Conservation (phyloP, 225 moss, liverwort and hornwort genomes). For the Neckera pumila region DNA sequence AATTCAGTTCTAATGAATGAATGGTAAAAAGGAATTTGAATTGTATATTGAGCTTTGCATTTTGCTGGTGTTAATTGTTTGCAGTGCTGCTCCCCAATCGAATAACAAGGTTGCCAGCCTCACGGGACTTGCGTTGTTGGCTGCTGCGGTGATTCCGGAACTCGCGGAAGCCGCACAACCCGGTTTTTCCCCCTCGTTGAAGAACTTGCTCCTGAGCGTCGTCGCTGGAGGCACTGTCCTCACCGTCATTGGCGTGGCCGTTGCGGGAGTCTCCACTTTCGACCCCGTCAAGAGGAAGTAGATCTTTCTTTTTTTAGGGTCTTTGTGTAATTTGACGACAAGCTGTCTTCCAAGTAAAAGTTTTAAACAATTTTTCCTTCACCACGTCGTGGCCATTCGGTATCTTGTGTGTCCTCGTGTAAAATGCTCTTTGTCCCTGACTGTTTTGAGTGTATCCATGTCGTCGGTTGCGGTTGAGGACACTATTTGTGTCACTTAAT, state of each 20-base stretch:
- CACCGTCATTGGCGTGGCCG: slow-evolving; percentile 38
- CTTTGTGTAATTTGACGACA: slow-evolving; percentile 13
- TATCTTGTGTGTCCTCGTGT: not conserved
- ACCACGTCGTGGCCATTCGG: not conserved
- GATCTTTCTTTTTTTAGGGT: not conserved
- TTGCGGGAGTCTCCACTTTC: slow-evolving; percentile 86
- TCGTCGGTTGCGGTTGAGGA: not conserved
- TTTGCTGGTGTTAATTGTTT: not conserved
- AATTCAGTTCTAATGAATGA: not conserved
- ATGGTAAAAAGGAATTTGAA: not conserved
- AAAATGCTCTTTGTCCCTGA: too few relatives aligned
- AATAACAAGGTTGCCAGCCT: slow-evolving; percentile 41
- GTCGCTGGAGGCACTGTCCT: slow-evolving; percentile 69
- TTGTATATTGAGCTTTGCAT: not conserved
- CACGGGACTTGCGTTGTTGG: slow-evolving; percentile 60
- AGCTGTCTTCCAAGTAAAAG: slow-evolving; percentile 22
- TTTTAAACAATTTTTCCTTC: slow-evolving; percentile 7
- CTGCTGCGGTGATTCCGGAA: slow-evolving; percentile 70
- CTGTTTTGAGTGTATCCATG: not conserved
- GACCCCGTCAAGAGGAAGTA: slow-evolving; percentile 92
- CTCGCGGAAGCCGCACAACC: slow-evolving; percentile 82
- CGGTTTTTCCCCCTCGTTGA: slow-evolving; percentile 78
- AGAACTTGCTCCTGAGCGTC: slow-evolving; percentile 84
- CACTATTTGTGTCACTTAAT: not conserved
- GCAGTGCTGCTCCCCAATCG: slow-evolving; percentile 53